phyloP scores from a whole-genome alignment of 1,284 basidiomycete genomes.

The Pulveroboletus sp. region DNA sequence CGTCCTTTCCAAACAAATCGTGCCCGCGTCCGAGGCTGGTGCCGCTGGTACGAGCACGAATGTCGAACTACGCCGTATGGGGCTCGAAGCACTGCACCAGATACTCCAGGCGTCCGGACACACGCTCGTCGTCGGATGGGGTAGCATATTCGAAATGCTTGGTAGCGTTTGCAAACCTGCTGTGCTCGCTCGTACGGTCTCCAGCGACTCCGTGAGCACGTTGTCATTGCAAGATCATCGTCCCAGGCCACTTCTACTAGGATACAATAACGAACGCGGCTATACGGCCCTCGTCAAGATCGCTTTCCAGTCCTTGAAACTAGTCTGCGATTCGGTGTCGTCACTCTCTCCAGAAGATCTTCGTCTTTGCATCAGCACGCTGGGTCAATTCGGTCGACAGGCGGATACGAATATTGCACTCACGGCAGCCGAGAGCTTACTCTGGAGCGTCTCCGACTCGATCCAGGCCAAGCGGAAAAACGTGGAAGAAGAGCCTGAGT shows the following conservation, averaged over 20 bases:
- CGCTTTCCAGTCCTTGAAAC: slow-evolving; percentile 90
- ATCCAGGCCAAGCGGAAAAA: slow-evolving; percentile 79
- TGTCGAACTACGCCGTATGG: slow-evolving; percentile 83
- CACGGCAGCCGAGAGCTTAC: slow-evolving; percentile 84
- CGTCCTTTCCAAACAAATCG: slow-evolving; percentile 80
- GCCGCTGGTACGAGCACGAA: slow-evolving; percentile 50
- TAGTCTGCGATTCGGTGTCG: slow-evolving; percentile 92
- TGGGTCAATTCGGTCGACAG: slow-evolving; percentile 90
- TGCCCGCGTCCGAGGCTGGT: slow-evolving; percentile 47
- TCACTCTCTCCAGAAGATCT: slow-evolving; percentile 80
- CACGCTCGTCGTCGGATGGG: slow-evolving; percentile 89
- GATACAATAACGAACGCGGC: slow-evolving; percentile 60
- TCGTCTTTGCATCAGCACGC: slow-evolving; percentile 83
- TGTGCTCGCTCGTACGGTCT: slow-evolving; percentile 40
- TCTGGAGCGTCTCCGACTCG: slow-evolving; percentile 94
- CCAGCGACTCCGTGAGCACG: slow-evolving; percentile 45
- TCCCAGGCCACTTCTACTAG: slow-evolving; percentile 51
- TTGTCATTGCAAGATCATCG: slow-evolving; percentile 43
- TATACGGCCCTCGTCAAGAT: slow-evolving; percentile 77
- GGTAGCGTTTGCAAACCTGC: slow-evolving; percentile 74
- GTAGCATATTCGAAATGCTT: slow-evolving; percentile 89
- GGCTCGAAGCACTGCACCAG: slow-evolving; percentile 85
- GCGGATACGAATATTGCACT: slow-evolving; percentile 94
- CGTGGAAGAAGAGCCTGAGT: slow-evolving; percentile 64
- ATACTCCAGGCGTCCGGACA: slow-evolving; percentile 92